Evolutionary conservation across 73 alveolate genomes (phyloP).

Genomic region (Paramecium sexaurelia): DNA sequence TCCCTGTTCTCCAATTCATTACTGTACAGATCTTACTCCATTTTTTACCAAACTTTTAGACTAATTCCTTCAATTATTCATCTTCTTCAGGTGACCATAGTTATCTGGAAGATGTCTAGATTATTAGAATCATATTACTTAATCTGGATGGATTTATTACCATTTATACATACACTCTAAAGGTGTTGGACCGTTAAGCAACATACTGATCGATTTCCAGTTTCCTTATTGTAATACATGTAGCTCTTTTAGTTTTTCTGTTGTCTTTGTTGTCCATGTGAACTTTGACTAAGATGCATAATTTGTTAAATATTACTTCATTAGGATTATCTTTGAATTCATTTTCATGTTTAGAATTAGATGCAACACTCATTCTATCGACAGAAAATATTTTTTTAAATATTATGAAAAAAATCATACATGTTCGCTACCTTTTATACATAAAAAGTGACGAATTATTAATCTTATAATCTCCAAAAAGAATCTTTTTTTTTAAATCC

Average conservation of each 20-base stretch:
- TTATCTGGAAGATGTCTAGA: background rate
- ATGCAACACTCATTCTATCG: background rate
- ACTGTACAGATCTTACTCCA: slow-evolving; percentile 58
- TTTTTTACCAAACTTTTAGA: slow-evolving; percentile 20
- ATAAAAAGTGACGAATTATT: background rate
- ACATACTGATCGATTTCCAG: background rate
- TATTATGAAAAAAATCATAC: background rate
- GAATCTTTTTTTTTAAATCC: background rate
- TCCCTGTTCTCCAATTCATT: slow-evolving; percentile 57
- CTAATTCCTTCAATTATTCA: slow-evolving; percentile 14
- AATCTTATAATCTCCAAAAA: background rate
- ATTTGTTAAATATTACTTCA: background rate
- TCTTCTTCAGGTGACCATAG: slow-evolving; percentile 55
- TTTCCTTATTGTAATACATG: slow-evolving; percentile 20
- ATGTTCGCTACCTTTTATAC: background rate
- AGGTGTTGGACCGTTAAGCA: slow-evolving; percentile 36
- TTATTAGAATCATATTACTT: background rate
- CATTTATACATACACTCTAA: background rate
- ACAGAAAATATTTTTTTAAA: background rate
- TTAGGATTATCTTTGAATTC: background rate
- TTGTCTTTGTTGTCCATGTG: background rate
- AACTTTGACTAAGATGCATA: background rate
- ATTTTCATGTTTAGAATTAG: background rate
- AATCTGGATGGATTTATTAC: slow-evolving; percentile 36
- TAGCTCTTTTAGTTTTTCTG: background rate